These are phyloP conservation scores for Sonneratia caseolaris DNA, from an alignment of 345 rosid species.

Conservation along the genomic window DNA sequence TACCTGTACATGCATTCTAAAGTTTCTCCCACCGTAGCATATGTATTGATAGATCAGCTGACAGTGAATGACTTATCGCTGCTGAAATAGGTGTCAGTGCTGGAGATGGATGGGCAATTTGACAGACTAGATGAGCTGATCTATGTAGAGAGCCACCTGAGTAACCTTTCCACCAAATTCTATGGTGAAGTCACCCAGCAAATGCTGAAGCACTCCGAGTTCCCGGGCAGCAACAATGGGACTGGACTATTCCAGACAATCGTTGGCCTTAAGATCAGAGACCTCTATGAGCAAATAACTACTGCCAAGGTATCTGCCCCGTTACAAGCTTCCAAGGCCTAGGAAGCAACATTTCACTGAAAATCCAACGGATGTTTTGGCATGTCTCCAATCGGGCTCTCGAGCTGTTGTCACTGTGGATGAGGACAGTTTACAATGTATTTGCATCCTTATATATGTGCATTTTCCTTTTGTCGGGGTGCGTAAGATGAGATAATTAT, in stretches of 20 bases:
- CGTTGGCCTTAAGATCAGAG: conserved; percentile 80
- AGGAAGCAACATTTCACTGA: not conserved
- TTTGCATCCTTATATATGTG: too few relatives aligned
- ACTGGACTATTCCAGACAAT: conserved; percentile 95
- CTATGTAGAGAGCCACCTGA: conserved; percentile 86
- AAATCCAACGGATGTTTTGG: too few relatives aligned
- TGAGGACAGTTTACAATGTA: too few relatives aligned
- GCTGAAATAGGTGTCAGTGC: conserved; percentile 52
- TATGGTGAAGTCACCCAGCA: conserved; percentile 95
- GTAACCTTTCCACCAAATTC: conserved; percentile 89
- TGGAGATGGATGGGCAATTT: conserved; percentile 97
- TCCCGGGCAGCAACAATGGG: conserved; percentile 95
- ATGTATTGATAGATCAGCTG: too few relatives aligned
- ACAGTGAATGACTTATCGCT: too few relatives aligned
- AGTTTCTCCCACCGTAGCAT: too few relatives aligned
- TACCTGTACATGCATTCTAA: too few relatives aligned
- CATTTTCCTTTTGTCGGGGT: too few relatives aligned
- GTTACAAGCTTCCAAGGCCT: conserved; percentile 54
- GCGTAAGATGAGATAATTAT: too few relatives aligned
- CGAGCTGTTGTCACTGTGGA: too few relatives aligned
- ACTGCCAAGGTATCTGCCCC: conserved; percentile 45
- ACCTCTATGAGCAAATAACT: conserved; percentile 70
- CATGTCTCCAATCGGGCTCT: too few relatives aligned
- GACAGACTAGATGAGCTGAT: conserved; percentile 95
- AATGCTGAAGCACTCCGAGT: conserved; percentile 87